Conservation (phyloP, 306 rosid genomes). For the Vicia faba region DNA sequence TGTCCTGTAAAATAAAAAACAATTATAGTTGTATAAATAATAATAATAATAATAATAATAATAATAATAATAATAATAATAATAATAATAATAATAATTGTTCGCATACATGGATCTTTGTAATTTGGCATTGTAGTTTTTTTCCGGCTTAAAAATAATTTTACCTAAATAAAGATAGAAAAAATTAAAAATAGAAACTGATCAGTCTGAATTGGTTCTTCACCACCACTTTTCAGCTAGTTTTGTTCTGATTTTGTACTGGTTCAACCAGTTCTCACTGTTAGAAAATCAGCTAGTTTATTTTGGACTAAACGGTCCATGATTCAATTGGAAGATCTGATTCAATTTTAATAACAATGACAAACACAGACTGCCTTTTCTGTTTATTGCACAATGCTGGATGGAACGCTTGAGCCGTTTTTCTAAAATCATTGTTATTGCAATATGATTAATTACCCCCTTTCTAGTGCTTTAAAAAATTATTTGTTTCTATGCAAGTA, state of each 20-base stretch:
- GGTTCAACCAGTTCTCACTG: too few relatives aligned
- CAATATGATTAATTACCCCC: conserved; percentile 6
- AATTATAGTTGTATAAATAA: not conserved
- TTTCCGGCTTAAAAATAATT: not conserved
- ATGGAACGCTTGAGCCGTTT: conserved; percentile 5
- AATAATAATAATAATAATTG: not conserved
- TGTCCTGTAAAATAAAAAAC: conserved; percentile 4
- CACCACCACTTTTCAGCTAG: not conserved
- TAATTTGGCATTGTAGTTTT: not conserved
- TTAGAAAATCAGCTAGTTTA: too few relatives aligned
- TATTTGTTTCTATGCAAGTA: conserved; percentile 8
- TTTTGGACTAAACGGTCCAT: not conserved
- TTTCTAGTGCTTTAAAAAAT: conserved; percentile 2
- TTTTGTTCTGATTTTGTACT: not conserved
- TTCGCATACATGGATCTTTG: not conserved
- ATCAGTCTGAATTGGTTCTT: not conserved
- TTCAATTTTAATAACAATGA: not conserved
- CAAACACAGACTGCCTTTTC: not conserved
- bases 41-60: not conserved
- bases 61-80: not conserved
- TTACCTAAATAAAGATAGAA: not conserved
- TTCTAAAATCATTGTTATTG: conserved; percentile 14
- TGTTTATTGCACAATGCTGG: conserved; percentile 19
- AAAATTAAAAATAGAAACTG: not conserved
- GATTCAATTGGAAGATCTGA: not conserved